Evolutionary conservation across 2,329 filamentous ascomycete species (phyloP).

Genomic region (Colletotrichum spinosum): DNA sequence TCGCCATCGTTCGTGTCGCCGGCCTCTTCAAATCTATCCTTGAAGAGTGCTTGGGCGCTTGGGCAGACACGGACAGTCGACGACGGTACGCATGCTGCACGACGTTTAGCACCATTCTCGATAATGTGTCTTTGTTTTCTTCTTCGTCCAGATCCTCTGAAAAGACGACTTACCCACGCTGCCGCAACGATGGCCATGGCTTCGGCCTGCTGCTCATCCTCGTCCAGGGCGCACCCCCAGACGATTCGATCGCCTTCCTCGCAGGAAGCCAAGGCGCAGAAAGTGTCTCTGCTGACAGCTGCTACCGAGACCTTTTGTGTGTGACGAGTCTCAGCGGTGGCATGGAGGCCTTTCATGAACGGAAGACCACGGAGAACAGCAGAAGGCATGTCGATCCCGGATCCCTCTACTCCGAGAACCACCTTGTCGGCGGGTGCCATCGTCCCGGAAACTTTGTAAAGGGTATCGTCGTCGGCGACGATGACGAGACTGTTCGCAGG

Average conservation of each 20-base stretch:
- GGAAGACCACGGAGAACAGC: slow-evolving; percentile 18
- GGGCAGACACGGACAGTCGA: too few species aligned
- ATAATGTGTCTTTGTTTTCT: too few species aligned
- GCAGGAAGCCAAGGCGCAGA: slow-evolving; percentile 14
- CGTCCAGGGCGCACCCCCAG: slow-evolving; percentile 20
- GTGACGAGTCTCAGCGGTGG: background rate
- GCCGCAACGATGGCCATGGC: slow-evolving; percentile 20
- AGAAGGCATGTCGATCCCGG: slow-evolving; percentile 1
- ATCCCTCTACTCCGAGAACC: slow-evolving; percentile 10
- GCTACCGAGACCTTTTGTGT: slow-evolving; percentile 1
- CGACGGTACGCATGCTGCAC: too few species aligned
- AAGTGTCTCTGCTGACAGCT: background rate
- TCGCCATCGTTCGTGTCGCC: too few species aligned
- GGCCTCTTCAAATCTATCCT: too few species aligned
- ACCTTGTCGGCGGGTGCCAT: slow-evolving; percentile 3
- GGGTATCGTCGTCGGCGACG: slow-evolving; percentile 1
- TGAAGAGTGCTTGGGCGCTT: too few species aligned
- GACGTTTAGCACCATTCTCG: too few species aligned
- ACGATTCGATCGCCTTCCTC: background rate
- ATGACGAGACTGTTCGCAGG: background rate
- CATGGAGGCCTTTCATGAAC: slow-evolving; percentile 18
- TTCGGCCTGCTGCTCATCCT: background rate
- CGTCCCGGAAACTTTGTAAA: slow-evolving; percentile 7
- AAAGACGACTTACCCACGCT: slow-evolving; percentile 3
- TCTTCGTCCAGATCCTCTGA: too few species aligned